phyloP scores from a whole-genome alignment of 2,329 filamentous ascomycete genomes.

The Fusarium sp. region DNA sequence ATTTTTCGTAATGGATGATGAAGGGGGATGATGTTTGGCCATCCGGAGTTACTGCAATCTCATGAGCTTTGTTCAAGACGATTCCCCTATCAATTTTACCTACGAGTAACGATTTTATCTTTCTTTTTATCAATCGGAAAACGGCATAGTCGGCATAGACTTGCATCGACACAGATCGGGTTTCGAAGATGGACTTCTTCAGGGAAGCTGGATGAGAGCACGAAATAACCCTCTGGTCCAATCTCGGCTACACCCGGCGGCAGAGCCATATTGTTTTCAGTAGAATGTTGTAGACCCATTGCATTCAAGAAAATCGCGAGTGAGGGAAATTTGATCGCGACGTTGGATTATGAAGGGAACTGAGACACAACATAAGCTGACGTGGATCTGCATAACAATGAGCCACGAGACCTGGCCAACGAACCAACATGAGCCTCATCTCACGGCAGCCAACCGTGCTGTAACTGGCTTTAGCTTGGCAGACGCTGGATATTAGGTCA shows the following conservation, averaged over 20 bases:
- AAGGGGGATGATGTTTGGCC: not conserved
- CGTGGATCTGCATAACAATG: not conserved
- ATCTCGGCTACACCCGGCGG: not conserved
- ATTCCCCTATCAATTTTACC: rapidly evolving
- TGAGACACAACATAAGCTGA: slow-evolving; percentile 28
- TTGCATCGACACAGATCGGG: slow-evolving; percentile 18
- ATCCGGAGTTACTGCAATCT: not conserved
- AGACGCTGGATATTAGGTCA: too few relatives aligned
- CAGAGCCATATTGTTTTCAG: not conserved
- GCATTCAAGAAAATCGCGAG: not conserved
- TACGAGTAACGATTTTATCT: not conserved
- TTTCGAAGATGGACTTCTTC: slow-evolving; percentile 17
- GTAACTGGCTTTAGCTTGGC: too few relatives aligned
- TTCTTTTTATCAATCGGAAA: not conserved
- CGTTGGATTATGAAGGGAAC: too few relatives aligned
- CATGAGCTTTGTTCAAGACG: not conserved
- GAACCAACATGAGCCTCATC: not conserved
- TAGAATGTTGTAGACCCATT: rapidly evolving
- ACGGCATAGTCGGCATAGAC: slow-evolving; percentile 6
- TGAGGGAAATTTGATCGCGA: not conserved
- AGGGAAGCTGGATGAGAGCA: not conserved
- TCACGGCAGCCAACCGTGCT: too few relatives aligned
- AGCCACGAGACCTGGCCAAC: not conserved
- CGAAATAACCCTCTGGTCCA: not conserved
- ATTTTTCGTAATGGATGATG: not conserved